phyloP scores from a whole-genome alignment of 179 eudicot genomes.

The Carnegiea gigantea region DNA sequence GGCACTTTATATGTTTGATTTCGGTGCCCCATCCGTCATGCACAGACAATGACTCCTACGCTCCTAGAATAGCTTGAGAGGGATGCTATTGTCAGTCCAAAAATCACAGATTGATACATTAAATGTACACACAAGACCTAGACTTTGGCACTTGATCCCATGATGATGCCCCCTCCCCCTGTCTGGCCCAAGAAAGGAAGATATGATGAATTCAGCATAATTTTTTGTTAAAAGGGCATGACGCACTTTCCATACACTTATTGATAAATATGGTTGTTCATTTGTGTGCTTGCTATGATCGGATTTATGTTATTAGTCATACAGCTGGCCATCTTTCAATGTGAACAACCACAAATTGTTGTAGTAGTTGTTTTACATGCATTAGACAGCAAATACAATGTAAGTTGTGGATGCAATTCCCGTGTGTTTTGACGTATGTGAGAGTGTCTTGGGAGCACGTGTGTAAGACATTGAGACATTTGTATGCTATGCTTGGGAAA shows the following conservation, averaged over 20 bases:
- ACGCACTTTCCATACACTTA: background rate
- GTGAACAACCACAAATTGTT: background rate
- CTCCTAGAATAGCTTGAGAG: background rate
- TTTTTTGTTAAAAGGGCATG: background rate
- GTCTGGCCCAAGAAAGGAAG: no score
- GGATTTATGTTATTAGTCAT: background rate
- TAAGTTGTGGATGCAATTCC: background rate
- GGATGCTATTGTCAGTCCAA: background rate
- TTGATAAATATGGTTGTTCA: background rate
- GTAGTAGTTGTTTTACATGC: background rate
- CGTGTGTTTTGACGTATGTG: background rate
- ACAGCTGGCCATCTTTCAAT: background rate
- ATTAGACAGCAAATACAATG: background rate
- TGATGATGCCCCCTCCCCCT: background rate
- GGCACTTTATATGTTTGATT: background rate
- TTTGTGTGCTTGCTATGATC: background rate
- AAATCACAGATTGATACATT: background rate
- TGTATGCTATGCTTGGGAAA: background rate
- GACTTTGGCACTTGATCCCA: background rate
- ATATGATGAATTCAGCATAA: no score
- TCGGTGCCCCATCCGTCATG: background rate
- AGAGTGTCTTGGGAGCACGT: background rate
- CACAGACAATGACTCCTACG: background rate
- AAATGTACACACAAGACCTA: background rate
- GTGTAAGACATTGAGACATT: background rate